A percentile compares a stretch with the other conserved stretches of the same genome.
phyloP scores from a whole-genome alignment of 2,329 filamentous ascomycete species.

The Clonostachys sp. region DNA sequence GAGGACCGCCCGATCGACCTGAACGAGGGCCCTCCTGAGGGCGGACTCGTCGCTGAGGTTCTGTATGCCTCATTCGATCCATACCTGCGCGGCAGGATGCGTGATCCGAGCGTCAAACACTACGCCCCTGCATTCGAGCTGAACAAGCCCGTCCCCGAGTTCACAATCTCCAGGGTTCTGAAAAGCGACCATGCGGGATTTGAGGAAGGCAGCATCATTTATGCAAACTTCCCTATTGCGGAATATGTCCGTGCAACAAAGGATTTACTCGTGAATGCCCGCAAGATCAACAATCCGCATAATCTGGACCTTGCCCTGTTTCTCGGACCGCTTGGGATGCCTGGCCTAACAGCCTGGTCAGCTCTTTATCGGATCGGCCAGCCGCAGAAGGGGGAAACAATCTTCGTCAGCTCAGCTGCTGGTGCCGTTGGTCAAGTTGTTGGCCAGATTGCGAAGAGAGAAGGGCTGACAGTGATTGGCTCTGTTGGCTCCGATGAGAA shows the following conservation, averaged over 20 bases:
- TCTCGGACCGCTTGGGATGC: constrained; percentile 60
- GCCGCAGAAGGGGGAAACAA: constrained; percentile 64
- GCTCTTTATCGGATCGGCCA: constrained; percentile 61
- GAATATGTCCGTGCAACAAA: constrained; percentile 61
- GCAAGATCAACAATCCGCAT: constrained; percentile 65
- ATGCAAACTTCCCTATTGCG: constrained; percentile 53
- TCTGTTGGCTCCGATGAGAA: constrained; percentile 79
- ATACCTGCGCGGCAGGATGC: constrained; percentile 80
- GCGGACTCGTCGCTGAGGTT: constrained; percentile 66
- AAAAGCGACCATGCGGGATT: constrained; percentile 62
- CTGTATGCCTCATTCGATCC: constrained; percentile 78
- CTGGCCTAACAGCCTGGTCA: constrained; percentile 67
- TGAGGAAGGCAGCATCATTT: constrained; percentile 62
- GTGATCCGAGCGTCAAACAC: constrained; percentile 56
- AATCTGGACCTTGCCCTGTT: constrained; percentile 64
- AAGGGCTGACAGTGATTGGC: constrained; percentile 75
- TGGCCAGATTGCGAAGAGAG: constrained; percentile 77
- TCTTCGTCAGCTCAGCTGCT: constrained; percentile 75
- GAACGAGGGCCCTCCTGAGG: constrained; percentile 45
- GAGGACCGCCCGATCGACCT: constrained; percentile 61
- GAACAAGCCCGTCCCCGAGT: constrained; percentile 59
- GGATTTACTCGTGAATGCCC: constrained; percentile 32
- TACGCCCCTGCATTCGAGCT: constrained; percentile 49
- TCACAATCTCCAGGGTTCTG: constrained; percentile 62
- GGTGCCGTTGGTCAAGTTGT: constrained; percentile 82